Evolutionary conservation across 106 monocot species (phyloP), one percentile per base, ranked within the genome.

Genomic region (Ottelia alismoides): DNA sequence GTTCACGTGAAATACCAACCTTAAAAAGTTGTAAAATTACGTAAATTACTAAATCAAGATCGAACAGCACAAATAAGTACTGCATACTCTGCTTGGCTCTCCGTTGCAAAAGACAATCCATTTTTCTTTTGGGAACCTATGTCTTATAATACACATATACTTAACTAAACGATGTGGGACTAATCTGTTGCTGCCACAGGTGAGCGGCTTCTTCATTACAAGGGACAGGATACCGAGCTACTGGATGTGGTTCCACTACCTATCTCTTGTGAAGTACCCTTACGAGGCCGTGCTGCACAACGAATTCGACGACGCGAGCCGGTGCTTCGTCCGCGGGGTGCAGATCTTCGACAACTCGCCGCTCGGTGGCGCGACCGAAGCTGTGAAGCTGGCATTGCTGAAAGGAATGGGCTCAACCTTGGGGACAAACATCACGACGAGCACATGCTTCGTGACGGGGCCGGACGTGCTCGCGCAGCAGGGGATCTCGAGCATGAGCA

Each of bases 191-290:
- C n/a, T n/a, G n/a, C n/a, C n/a, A n/a, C n/a, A n/a, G n/a, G n/a
- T n/a, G n/a, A 90, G 84, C 43, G 89, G 89, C 26, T 90, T 90
- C 77, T 90, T 90, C 72, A 78, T 90, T 65, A 80, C 72, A 49
- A 54, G 84, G 11, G 80, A 74, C 28, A 25, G 84, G 12, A 84
- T 90, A 46, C 80, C 80, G 0, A 45, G 53, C 48, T 90, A 80
- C 77, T 90, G 89, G 89, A 62, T 84, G 2, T 90, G 89, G 89
- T 84, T 90, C 63, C 89, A 90, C 62, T 90, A 90, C 69, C 51
- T 84, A 6, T 90, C 89, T 0, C 62, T 90, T 17, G 80, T 90
- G 30, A 90, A 90, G 71, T 90, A 90, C 69, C 89, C 89, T 19
- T 90, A 90, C 57, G 89, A 90, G 55, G 89, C 74, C 11, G 89